These are phyloP conservation scores for Blastobotrys illinoisensis DNA, from an alignment of 1,139 yeast species.

Conservation along the genomic window DNA sequence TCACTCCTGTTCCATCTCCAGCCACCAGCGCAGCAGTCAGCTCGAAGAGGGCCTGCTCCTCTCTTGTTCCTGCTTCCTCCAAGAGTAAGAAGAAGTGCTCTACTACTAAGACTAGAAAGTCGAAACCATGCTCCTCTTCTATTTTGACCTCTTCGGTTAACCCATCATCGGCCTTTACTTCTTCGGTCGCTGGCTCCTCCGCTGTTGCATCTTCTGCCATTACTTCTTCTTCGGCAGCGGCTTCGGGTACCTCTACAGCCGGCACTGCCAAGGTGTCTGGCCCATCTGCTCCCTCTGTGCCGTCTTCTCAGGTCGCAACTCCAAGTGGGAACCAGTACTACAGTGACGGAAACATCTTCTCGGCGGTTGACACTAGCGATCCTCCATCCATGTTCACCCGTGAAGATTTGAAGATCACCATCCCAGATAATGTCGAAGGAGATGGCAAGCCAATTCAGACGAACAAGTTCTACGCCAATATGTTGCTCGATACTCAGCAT, in stretches of 20 bases:
- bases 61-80: neutral
- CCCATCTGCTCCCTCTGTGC: slow-evolving; percentile 2
- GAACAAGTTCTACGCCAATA: slow-evolving; percentile 65
- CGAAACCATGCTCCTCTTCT: slow-evolving; percentile 9
- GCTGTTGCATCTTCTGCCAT: slow-evolving; percentile 4
- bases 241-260: slow-evolving; percentile 12
- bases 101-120: neutral
- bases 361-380: slow-evolving; percentile 42
- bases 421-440: slow-evolving; percentile 47
- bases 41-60: neutral
- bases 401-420: slow-evolving; percentile 36
- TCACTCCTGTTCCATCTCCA: neutral
- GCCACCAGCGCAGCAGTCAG: neutral
- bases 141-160: slow-evolving; percentile 6
- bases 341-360: slow-evolving; percentile 42
- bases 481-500: slow-evolving; percentile 47
- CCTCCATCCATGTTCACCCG: slow-evolving; percentile 49
- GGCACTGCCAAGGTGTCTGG: slow-evolving; percentile 8
- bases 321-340: slow-evolving; percentile 17
- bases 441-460: slow-evolving; percentile 45
- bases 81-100: neutral
- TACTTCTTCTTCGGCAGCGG: slow-evolving; percentile 1
- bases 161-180: slow-evolving; percentile 8
- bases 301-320: slow-evolving; percentile 4
- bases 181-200: neutral